Percentiles rank a stretch among this genome's conserved stretches.
Evolutionary conservation across 805 yeast species (phyloP).

Genomic region (Metschnikowia borealis): DNA sequence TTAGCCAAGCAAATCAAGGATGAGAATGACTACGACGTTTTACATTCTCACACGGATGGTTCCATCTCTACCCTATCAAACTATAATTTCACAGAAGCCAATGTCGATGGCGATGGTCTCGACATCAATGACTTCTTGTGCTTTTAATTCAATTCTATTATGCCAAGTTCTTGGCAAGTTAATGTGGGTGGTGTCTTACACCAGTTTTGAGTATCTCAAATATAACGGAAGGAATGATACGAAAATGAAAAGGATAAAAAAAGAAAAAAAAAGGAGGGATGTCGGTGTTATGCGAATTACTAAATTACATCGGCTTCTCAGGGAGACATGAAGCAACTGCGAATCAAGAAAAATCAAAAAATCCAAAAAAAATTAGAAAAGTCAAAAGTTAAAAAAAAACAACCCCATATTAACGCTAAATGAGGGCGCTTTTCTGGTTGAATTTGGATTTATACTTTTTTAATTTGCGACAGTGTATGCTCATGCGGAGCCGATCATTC

Average conservation of each 20-base stretch:
- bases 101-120: conserved; percentile 17
- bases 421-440: conserved; percentile 2
- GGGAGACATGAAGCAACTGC: background rate
- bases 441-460: conserved; percentile 1
- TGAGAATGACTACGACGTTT: background rate
- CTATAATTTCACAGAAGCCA: conserved; percentile 3
- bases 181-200: conserved; percentile 8
- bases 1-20: background rate
- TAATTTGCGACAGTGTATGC: background rate
- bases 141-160: conserved; percentile 19
- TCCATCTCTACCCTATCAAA: conserved; percentile 7
- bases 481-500: background rate
- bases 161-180: conserved; percentile 11
- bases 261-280: conserved; percentile 1
- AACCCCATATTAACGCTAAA: conserved; percentile 8
- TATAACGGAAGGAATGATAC: conserved; percentile 1
- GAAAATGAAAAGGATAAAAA: conserved; percentile 7
- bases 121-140: conserved; percentile 32
- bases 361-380: conserved; percentile 12
- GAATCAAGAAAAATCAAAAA: conserved; percentile 3
- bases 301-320: background rate
- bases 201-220: conserved; percentile 8
- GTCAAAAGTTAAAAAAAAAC: conserved; percentile 6
- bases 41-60: conserved; percentile 7
- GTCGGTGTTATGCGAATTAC: background rate